Base-by-base conservation (phyloP, 768 basidiomycete genomes). In the Boletus insuetus region DNA sequence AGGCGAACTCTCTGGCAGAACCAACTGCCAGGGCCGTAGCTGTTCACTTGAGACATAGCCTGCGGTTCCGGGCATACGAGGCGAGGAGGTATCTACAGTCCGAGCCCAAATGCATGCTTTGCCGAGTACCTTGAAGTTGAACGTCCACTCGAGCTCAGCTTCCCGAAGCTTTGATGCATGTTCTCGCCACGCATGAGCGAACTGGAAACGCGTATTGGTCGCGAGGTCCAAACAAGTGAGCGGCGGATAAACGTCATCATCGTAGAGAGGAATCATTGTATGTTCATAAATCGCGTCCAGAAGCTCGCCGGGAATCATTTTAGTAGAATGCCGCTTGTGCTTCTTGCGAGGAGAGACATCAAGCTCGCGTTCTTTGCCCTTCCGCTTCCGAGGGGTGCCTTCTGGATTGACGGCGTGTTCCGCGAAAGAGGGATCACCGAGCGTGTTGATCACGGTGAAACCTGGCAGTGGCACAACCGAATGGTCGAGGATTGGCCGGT, bases 181-280 rank as follows among this genome's bases (percentile, higher is more conserved):
- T 22, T 38, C 55, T 31, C 64, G 51, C 65, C 61, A 69, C 31
- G 48, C 45, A 7, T 56, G 51, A 48, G 58, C 51, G 41, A 69
- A 69, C 4, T 58, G 53, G 37, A 69, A 69, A 22, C 68, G 68
- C 11, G 66, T 40, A 39, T 70, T 69, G 32, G 37, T 48, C 3
- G 29, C 42, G 20, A 69, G 58, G 38, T 56, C 59, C 26, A 46
- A 29, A n/a, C 55, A 4, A 13, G 57, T 54, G 31, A 68, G 56
- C 11, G 51, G 55, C 19, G 66, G 59, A 44, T 61, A 60, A 6
- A 29, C 26, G 22, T 70, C 64, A 0, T 55, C 54, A 5, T 64
- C 53, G 3, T 46, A 1, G 13, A 69, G 56, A 24, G 62, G 64
- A 11, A 70, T 46, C 14, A 44, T 12, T 3, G 24, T 45, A 20